Conservation (phyloP, 2,329 filamentous ascomycete species). For the Fusarium pilosicola region DNA sequence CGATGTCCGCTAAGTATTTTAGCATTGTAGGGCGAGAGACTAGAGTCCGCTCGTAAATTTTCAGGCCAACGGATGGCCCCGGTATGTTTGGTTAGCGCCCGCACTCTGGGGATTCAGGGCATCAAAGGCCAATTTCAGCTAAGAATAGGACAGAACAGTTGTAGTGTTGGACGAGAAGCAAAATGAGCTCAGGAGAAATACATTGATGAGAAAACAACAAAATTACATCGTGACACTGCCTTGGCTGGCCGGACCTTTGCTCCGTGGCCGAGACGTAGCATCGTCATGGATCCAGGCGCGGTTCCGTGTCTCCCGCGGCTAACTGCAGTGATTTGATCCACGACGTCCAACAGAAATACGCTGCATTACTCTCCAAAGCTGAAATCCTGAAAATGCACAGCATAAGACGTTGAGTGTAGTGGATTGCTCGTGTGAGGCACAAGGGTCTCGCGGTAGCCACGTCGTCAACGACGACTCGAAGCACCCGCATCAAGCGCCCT, state of each 20-base stretch:
- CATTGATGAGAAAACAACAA: neutral
- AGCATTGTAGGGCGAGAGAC: neutral
- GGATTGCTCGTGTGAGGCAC: neutral
- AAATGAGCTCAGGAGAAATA: neutral
- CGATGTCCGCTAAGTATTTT: neutral
- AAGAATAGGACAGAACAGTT: neutral
- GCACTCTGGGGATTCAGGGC: neutral
- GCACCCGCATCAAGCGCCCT: neutral
- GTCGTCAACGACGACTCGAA: slow-evolving; percentile 15
- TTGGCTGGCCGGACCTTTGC: neutral
- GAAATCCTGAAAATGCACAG: neutral
- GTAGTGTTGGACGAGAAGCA: neutral
- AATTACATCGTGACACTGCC: neutral
- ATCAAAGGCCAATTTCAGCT: neutral
- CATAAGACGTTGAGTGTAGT: neutral
- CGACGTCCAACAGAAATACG: neutral
- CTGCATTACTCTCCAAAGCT: neutral
- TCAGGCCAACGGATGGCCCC: neutral
- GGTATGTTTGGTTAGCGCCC: neutral
- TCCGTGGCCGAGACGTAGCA: neutral
- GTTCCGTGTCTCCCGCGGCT: neutral
- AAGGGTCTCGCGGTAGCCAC: slow-evolving; percentile 12
- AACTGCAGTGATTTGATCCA: neutral
- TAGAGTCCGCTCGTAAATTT: neutral
- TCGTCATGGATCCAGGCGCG: neutral